Percentiles rank a stretch among this genome's conserved stretches.
Evolutionary conservation across 306 rosid species (phyloP).

Genomic region (Malus sieversii): DNA sequence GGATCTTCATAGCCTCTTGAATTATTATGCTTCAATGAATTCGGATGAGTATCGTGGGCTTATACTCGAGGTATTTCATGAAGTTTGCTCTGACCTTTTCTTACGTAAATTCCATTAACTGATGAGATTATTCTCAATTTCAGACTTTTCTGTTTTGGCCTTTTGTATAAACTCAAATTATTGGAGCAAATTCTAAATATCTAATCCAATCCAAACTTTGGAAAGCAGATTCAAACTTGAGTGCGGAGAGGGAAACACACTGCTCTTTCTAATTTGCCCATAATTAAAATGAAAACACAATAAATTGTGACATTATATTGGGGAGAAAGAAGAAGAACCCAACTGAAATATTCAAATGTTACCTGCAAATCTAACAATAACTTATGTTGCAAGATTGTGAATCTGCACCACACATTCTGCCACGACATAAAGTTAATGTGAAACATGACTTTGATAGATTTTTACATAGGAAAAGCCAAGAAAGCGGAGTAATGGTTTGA

Average conservation of each 20-base stretch:
- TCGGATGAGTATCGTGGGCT: constrained; percentile 43
- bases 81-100: constrained; percentile 67
- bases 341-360: too few species aligned
- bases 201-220: not conserved
- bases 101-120: constrained; percentile 43
- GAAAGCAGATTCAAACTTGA: not conserved
- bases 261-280: too few species aligned
- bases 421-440: not conserved
- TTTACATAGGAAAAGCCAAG: not conserved
- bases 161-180: too few species aligned
- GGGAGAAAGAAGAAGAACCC: too few species aligned
- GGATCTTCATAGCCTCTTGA: constrained; percentile 73
- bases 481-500: not conserved
- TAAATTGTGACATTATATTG: too few species aligned
- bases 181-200: not conserved
- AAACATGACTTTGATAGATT: too few species aligned
- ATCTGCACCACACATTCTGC: too few species aligned
- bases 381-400: too few species aligned
- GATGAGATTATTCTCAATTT: not conserved
- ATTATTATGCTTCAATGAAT: constrained; percentile 77
- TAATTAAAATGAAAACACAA: too few species aligned
- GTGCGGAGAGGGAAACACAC: too few species aligned
- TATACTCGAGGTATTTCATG: constrained; percentile 64
- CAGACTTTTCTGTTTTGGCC: too few species aligned
- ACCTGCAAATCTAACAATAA: too few species aligned